phyloP scores from a whole-genome alignment of 2,329 filamentous ascomycete species.

The Drechslerella stenobrocha region DNA sequence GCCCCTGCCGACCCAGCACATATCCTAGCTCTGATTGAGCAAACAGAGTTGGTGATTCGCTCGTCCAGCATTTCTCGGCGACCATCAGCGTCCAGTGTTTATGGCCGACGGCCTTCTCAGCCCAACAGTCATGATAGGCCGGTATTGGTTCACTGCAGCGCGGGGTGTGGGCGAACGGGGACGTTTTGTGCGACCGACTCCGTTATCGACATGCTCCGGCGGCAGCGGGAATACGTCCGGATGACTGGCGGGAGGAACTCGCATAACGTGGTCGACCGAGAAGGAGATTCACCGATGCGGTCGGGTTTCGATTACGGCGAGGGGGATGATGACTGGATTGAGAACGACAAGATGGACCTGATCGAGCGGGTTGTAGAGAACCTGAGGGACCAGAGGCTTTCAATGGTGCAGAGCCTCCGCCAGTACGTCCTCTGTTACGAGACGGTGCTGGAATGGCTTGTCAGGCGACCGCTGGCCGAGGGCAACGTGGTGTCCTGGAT shows the following conservation, averaged over 20 bases:
- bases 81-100: conserved; percentile 51
- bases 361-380: conserved; percentile 87
- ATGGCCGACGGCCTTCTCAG: conserved; percentile 53
- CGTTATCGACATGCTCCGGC: conserved; percentile 93
- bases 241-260: conserved; percentile 31
- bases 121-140: conserved; percentile 61
- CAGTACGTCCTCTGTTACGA: conserved; percentile 98
- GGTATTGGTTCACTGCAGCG: conserved; percentile 90
- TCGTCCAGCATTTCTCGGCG: conserved; percentile 52
- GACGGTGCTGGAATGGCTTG: conserved; percentile 85
- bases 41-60: conserved; percentile 70
- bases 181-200: conserved; percentile 96
- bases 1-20: conserved; percentile 86
- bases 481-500: conserved; percentile 38
- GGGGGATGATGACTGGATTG: conserved; percentile 66
- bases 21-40: conserved; percentile 81
- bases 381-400: conserved; percentile 82
- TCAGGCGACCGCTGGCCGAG: conserved; percentile 51
- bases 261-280: conserved; percentile 52
- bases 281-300: conserved; percentile 50
- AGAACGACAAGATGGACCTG: conserved; percentile 72
- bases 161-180: conserved; percentile 91
- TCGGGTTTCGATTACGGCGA: conserved; percentile 51
- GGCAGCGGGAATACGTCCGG: conserved; percentile 62
- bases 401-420: conserved; percentile 92